These are phyloP conservation scores for Cyclostephanos invisitatus DNA, from an alignment of 108 stramenopile genomes.

Conservation along the genomic window DNA sequence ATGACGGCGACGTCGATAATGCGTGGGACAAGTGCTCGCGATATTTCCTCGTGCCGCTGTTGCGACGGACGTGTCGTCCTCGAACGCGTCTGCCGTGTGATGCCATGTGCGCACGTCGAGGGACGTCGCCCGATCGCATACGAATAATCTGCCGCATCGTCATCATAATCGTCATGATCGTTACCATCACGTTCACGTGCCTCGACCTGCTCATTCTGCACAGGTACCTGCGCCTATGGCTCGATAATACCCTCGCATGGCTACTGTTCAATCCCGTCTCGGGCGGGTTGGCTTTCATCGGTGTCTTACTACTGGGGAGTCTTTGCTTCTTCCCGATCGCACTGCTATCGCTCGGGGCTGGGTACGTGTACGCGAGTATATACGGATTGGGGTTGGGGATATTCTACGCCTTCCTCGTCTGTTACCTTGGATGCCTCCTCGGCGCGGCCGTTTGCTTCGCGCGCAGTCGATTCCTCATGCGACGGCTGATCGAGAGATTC, in stretches of 20 bases:
- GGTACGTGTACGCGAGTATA: constrained; percentile 41
- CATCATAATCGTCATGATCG: constrained; percentile 49
- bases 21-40: neutral
- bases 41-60: neutral
- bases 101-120: neutral
- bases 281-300: constrained; percentile 38
- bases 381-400: constrained; percentile 40
- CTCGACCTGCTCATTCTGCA: constrained; percentile 45
- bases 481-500: constrained; percentile 35
- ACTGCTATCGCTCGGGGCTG: constrained; percentile 35
- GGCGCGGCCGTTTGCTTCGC: constrained; percentile 48
- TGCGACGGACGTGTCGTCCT: neutral
- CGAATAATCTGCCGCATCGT: constrained; percentile 32
- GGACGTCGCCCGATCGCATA: constrained; percentile 16
- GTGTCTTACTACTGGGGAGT: constrained; percentile 27
- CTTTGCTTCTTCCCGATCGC: constrained; percentile 45
- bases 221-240: constrained; percentile 37
- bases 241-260: constrained; percentile 22
- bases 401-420: constrained; percentile 36
- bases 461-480: constrained; percentile 43
- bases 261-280: constrained; percentile 20
- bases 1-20: neutral
- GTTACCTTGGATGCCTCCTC: constrained; percentile 34
- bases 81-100: neutral
- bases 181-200: constrained; percentile 43